A percentile compares a stretch with the other conserved stretches of the same genome.
Conservation (phyloP, 305 asterid genomes). For the Rubia peregrina region DNA sequence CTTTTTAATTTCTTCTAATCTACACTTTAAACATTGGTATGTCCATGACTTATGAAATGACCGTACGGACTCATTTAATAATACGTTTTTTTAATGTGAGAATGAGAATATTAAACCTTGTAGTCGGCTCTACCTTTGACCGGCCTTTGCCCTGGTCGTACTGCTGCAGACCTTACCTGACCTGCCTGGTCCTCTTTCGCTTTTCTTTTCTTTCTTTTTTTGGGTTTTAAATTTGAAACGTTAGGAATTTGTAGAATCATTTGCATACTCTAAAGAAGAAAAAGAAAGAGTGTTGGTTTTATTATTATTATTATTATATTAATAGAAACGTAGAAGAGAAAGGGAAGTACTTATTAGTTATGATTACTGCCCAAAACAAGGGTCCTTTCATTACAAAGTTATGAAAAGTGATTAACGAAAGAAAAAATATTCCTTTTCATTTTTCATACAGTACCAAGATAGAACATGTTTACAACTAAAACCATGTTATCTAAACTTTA, state of each 20-base stretch:
- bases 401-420: neutral
- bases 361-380: neutral
- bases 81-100: no score
- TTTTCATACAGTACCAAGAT: no score
- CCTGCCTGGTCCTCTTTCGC: neutral
- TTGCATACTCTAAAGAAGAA: neutral
- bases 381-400: neutral
- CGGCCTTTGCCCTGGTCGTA: constrained; percentile 5
- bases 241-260: neutral
- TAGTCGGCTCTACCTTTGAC: constrained; percentile 29
- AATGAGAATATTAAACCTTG: constrained; percentile 8
- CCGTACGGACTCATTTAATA: no score
- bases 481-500: no score
- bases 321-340: neutral
- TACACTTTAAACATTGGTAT: no score
- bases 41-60: no score
- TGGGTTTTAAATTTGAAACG: no score
- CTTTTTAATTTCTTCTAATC: no score
- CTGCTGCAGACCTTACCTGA: constrained; percentile 23
- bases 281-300: neutral
- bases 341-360: neutral
- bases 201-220: neutral
- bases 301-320: no score
- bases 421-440: no score
- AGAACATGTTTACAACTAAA: no score